Conservation (phyloP, 2,329 filamentous ascomycete species). For the Paraphoma chrysanthemicola region DNA sequence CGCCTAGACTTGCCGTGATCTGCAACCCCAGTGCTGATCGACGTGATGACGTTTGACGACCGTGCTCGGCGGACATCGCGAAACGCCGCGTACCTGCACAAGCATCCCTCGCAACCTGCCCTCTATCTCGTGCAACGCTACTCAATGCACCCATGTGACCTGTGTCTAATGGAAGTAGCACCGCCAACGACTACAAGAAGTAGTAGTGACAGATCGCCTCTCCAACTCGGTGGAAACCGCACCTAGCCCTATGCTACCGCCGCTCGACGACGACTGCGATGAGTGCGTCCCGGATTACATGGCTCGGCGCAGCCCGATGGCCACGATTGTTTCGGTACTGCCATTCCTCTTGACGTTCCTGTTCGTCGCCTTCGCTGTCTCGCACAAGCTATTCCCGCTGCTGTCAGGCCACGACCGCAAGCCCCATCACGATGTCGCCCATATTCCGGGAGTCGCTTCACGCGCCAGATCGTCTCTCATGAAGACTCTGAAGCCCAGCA, state of each 20-base stretch:
- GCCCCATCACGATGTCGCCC: conserved; percentile 67
- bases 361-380: conserved; percentile 67
- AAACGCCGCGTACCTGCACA: conserved; percentile 25
- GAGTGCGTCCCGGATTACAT: conserved; percentile 63
- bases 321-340: conserved; percentile 65
- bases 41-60: conserved; percentile 27
- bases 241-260: conserved; percentile 38
- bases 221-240: conserved; percentile 7
- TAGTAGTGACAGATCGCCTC: conserved; percentile 24
- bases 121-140: conserved; percentile 10
- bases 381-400: conserved; percentile 74
- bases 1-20: conserved; percentile 5
- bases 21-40: conserved; percentile 19
- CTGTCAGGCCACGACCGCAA: conserved; percentile 68
- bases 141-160: conserved; percentile 12
- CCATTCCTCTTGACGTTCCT: conserved; percentile 77
- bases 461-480: conserved; percentile 32
- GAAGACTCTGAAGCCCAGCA: conserved; percentile 48
- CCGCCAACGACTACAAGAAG: conserved; percentile 16
- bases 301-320: conserved; percentile 52
- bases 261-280: conserved; percentile 59
- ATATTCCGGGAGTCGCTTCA: conserved; percentile 56
- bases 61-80: conserved; percentile 19
- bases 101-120: conserved; percentile 10
- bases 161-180: conserved; percentile 34